Evolutionary conservation across 2,329 filamentous ascomycete genomes (phyloP).

Genomic region (Hymenoscyphus occultus): DNA sequence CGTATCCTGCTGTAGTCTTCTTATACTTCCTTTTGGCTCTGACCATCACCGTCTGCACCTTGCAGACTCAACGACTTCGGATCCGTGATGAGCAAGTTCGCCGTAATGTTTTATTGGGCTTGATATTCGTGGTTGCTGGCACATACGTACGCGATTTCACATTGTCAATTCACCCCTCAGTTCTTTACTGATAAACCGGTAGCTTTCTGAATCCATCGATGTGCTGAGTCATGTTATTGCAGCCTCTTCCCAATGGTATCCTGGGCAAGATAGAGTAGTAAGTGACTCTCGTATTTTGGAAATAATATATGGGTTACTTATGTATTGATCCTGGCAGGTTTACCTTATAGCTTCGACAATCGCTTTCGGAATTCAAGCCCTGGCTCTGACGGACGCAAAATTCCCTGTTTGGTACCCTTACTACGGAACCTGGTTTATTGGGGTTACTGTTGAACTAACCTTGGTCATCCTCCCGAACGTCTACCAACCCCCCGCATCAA

Average conservation of each 20-base stretch:
- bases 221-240: conserved; percentile 27
- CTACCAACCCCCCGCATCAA: conserved; percentile 21
- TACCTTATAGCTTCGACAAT: conserved; percentile 60
- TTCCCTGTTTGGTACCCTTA: conserved; percentile 60
- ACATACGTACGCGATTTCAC: conserved; percentile 44
- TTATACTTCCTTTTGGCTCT: conserved; percentile 54
- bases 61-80: conserved; percentile 46
- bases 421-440: conserved; percentile 59
- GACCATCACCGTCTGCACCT: conserved; percentile 49
- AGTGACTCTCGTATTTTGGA: conserved; percentile 16
- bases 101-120: conserved; percentile 43
- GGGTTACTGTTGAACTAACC: conserved; percentile 52
- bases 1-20: conserved; percentile 55
- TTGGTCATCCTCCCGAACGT: conserved; percentile 42
- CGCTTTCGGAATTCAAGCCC: conserved; percentile 60
- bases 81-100: conserved; percentile 40
- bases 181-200: conserved; percentile 28
- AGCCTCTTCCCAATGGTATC: conserved; percentile 24
- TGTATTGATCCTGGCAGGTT: conserved; percentile 39
- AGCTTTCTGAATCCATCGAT: conserved; percentile 35
- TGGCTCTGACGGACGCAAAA: conserved; percentile 49
- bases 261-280: conserved; percentile 35
- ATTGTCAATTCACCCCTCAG: conserved; percentile 40
- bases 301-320: background rate
- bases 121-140: conserved; percentile 37